Conservation (phyloP, 1,284 basidiomycete genomes). For the Irpex sp. region DNA sequence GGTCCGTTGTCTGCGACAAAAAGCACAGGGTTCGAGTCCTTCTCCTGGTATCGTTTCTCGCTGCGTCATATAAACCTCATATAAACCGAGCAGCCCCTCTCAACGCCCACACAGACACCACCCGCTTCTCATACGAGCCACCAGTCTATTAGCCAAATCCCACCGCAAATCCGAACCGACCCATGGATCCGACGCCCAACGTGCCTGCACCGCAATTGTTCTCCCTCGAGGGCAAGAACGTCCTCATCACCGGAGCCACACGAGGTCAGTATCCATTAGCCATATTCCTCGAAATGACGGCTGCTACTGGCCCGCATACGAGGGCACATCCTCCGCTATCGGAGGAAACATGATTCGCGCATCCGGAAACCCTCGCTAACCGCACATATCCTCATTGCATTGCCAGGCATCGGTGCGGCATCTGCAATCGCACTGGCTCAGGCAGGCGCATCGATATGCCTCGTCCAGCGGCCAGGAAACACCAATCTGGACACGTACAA, state of each 20-base stretch:
- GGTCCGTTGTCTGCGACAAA: neutral
- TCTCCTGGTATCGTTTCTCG: neutral
- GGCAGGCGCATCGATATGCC: slow-evolving; percentile 80
- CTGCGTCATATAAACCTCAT: neutral
- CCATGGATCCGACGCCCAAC: slow-evolving; percentile 42
- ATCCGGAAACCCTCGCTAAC: neutral
- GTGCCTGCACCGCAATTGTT: slow-evolving; percentile 53
- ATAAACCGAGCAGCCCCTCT: slow-evolving; percentile 2
- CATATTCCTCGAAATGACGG: slow-evolving; percentile 1
- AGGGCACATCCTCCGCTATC: too few species aligned
- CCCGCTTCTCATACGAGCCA: too few species aligned
- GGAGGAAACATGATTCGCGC: too few species aligned
- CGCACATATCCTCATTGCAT: slow-evolving; percentile 12
- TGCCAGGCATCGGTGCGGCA: slow-evolving; percentile 67
- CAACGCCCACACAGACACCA: neutral
- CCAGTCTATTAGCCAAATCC: too few species aligned
- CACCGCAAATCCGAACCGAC: neutral
- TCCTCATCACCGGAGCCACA: slow-evolving; percentile 69
- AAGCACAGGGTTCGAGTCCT: neutral
- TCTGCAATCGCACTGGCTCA: slow-evolving; percentile 71
- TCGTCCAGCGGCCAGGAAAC: slow-evolving; percentile 59
- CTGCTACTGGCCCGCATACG: too few species aligned
- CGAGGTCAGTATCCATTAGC: slow-evolving; percentile 39
- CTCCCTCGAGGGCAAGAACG: slow-evolving; percentile 54
- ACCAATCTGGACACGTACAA: slow-evolving; percentile 56